These are phyloP conservation scores for Ustilago nuda DNA, from an alignment of 1,284 basidiomycete species.

Conservation along the genomic window DNA sequence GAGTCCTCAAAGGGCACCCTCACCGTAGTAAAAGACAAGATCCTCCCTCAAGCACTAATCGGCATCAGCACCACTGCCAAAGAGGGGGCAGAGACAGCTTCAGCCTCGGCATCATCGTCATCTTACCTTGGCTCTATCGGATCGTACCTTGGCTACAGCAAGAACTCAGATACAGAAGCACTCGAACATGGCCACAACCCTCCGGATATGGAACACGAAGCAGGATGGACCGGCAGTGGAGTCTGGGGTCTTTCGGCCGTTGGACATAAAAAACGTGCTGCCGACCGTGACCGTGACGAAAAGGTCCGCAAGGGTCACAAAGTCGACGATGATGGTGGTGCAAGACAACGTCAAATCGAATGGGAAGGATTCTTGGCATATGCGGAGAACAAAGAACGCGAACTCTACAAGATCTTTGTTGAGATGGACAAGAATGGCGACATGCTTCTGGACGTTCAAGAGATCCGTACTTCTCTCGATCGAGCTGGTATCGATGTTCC, in stretches of 20 bases:
- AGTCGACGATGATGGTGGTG: conserved; percentile 57
- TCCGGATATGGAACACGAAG: conserved; percentile 61
- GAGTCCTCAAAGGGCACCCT: conserved; percentile 24
- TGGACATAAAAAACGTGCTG: conserved; percentile 53
- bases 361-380: conserved; percentile 69
- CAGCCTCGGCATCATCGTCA: conserved; percentile 23
- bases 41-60: conserved; percentile 24
- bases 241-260: conserved; percentile 67
- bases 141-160: conserved; percentile 41
- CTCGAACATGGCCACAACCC: conserved; percentile 35
- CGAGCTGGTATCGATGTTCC: conserved; percentile 62
- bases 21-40: conserved; percentile 33
- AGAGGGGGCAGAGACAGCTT: neutral
- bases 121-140: conserved; percentile 32
- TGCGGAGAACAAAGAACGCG: conserved; percentile 67
- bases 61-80: neutral
- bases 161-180: conserved; percentile 15
- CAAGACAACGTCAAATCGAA: conserved; percentile 64
- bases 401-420: conserved; percentile 66
- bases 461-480: conserved; percentile 62
- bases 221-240: conserved; percentile 67
- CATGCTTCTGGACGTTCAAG: conserved; percentile 59
- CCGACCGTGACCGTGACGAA: conserved; percentile 44
- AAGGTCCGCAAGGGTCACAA: conserved; percentile 42
- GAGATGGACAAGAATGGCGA: conserved; percentile 67